These are phyloP conservation scores for Cyclaneusma minus DNA, from an alignment of 2,329 filamentous ascomycete genomes.

Conservation along the genomic window DNA sequence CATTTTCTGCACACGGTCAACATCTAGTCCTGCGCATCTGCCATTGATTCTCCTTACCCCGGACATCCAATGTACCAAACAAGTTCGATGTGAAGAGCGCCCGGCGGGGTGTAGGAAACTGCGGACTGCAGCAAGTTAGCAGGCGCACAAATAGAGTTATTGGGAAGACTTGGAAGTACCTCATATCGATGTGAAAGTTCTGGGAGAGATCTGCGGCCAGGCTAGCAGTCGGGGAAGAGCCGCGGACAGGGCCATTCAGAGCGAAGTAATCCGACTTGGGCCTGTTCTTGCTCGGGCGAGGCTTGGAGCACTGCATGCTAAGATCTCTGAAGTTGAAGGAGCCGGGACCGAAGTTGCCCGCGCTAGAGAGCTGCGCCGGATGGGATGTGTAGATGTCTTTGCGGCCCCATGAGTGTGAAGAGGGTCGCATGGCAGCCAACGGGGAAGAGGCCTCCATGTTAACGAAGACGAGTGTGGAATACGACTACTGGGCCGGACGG, in stretches of 20 bases:
- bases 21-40: conserved; percentile 18
- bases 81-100: conserved; percentile 68
- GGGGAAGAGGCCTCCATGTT: conserved; percentile 95
- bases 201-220: conserved; percentile 89
- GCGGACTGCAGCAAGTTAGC: conserved; percentile 47
- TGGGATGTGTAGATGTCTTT: conserved; percentile 37
- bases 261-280: conserved; percentile 66
- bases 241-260: conserved; percentile 51
- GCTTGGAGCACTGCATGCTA: conserved; percentile 53
- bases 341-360: conserved; percentile 40
- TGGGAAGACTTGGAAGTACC: conserved; percentile 52
- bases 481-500: no score
- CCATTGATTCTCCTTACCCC: conserved; percentile 33
- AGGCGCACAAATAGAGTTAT: conserved; percentile 6
- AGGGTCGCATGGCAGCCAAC: conserved; percentile 81
- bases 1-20: conserved; percentile 39
- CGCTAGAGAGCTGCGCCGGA: conserved; percentile 29
- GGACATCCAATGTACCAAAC: conserved; percentile 39
- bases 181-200: conserved; percentile 92
- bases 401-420: conserved; percentile 44
- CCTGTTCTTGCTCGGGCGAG: no score
- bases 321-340: conserved; percentile 64
- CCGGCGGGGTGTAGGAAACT: conserved; percentile 67
- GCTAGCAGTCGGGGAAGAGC: conserved; percentile 81
- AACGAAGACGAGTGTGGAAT: no score